Evolutionary conservation across 108 stramenopile genomes (phyloP), one percentile per base, ranked within the genome.

Genomic region (Hondaea fermentalgiana): DNA sequence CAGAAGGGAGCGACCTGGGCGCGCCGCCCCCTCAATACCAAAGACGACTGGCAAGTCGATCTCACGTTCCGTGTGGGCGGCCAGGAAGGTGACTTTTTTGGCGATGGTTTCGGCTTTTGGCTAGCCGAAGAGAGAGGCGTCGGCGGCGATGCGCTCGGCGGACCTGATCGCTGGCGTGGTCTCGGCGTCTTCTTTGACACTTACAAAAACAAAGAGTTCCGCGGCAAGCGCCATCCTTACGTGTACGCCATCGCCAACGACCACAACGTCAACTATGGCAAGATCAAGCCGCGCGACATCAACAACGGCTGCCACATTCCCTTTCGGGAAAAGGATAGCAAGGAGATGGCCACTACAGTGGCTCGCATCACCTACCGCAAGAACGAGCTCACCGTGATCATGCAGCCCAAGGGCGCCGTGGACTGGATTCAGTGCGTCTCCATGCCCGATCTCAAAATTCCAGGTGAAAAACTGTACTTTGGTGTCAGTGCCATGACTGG

Each of bases 161-260:
- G 76, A 16, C 76, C 76, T 12, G 23, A 83, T 23, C 19, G 28
- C n/a, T 83, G 76, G 76, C n/a, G 28, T 17, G 76, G 76, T 12
- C 49, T 83, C 76, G 76, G 76, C 25, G 76, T 83, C 49, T 83
- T 83, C 76, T 83, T 83, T 28, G 76, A 83, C 51, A 83, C 76
- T 6, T 83, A 83, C 51, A 83, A 83, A 45, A 83, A 83, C 5
- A 83, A 83, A 45, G 49, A 83, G 76, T 83, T 83, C 51, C 19
- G 51, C n/a, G 76, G 76, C 49, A 83, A 83, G 51, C 76, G 76
- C 17, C 76, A 83, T 23, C 76, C 76, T 14, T 83, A 83, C 4
- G 76, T 83, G 1, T 83, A 83, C 51, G 76, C 49, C 28, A 23
- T 83, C 45, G 16, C 51, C 49, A 83, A 83, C 23, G 76, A 83